These are phyloP conservation scores for Quercus glauca DNA, from an alignment of 306 rosid species.

Conservation along the genomic window DNA sequence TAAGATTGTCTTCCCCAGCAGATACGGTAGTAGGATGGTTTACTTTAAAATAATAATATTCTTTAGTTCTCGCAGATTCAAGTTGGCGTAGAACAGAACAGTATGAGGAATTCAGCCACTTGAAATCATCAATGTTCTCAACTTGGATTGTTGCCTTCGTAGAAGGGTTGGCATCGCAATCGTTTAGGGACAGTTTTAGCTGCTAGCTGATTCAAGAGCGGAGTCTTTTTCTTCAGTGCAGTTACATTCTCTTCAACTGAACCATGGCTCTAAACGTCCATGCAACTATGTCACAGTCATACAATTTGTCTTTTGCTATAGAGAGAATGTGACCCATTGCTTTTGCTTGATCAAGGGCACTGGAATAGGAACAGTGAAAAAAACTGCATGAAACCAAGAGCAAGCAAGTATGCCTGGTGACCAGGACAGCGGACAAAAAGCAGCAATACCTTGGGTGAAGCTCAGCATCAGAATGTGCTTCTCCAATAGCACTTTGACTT, in stretches of 20 bases:
- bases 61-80: slow-evolving; percentile 87
- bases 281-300: slow-evolving; percentile 65
- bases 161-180: slow-evolving; percentile 78
- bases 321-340: slow-evolving; percentile 89
- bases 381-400: slow-evolving; percentile 28
- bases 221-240: slow-evolving; percentile 70
- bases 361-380: slow-evolving; percentile 36
- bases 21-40: slow-evolving; percentile 83
- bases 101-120: slow-evolving; percentile 94
- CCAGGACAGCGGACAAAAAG: slow-evolving; percentile 14
- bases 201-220: slow-evolving; percentile 89
- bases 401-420: slow-evolving; percentile 13
- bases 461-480: slow-evolving; percentile 78
- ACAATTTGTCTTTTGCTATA: slow-evolving; percentile 74
- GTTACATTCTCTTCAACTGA: slow-evolving; percentile 76
- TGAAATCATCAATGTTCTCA: slow-evolving; percentile 85
- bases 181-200: slow-evolving; percentile 88
- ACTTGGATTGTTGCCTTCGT: slow-evolving; percentile 68
- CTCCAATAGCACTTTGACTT: slow-evolving; percentile 75
- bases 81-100: slow-evolving; percentile 95
- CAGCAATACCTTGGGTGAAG: slow-evolving; percentile 73
- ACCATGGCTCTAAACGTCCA: slow-evolving; percentile 79
- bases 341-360: slow-evolving; percentile 87
- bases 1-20: slow-evolving; percentile 75
- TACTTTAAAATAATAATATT: slow-evolving; percentile 93